Percentiles rank a stretch among this genome's conserved stretches.
These are phyloP conservation scores for Stereocaulon alpinum DNA, from an alignment of 495 filamentous ascomycete species.

Conservation along the genomic window DNA sequence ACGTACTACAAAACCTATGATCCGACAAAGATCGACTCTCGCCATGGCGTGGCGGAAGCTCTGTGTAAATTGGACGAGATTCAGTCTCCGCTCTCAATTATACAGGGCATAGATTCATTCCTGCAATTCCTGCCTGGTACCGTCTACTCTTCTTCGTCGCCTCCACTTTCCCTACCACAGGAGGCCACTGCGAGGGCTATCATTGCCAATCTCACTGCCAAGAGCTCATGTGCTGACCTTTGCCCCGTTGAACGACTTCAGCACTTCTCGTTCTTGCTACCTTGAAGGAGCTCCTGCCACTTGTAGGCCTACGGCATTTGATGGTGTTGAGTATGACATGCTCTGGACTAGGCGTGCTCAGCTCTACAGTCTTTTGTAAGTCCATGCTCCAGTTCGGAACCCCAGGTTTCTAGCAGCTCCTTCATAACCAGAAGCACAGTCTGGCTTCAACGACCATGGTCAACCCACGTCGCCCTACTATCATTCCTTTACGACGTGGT, in stretches of 20 bases:
- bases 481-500: constrained; percentile 13
- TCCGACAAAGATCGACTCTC: constrained; percentile 4
- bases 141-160: background rate
- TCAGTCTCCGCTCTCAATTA: constrained; percentile 9
- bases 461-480: constrained; percentile 4
- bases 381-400: background rate
- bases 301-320: constrained; percentile 7
- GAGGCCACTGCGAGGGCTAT: too few relatives aligned
- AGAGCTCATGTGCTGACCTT: background rate
- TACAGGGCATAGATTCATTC: constrained; percentile 16
- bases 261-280: constrained; percentile 18
- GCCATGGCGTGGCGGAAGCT: constrained; percentile 6
- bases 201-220: background rate
- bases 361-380: constrained; percentile 13
- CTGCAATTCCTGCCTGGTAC: constrained; percentile 11
- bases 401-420: background rate
- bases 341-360: constrained; percentile 6
- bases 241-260: background rate
- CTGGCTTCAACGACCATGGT: constrained; percentile 17
- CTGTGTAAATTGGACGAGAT: constrained; percentile 12
- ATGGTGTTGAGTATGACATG: constrained; percentile 10
- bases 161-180: background rate
- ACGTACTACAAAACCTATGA: constrained; percentile 10
- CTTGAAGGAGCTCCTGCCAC: constrained; percentile 13
- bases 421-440: constrained; percentile 9